Conservation (phyloP, 148 eudicot species). For the Rhododendron mucronatum region DNA sequence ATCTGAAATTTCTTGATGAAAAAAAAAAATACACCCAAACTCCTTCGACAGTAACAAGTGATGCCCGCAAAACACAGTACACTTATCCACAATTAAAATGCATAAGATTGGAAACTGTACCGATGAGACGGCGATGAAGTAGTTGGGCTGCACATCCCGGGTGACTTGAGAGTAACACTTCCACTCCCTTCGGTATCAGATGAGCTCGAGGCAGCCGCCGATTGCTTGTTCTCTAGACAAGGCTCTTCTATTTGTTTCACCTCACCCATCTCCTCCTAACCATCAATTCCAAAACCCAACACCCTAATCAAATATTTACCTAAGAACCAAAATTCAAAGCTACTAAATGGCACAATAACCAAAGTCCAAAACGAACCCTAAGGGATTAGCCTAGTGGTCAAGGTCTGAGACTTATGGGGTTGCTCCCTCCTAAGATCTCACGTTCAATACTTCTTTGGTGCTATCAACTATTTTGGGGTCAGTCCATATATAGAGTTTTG, state of each 20-base stretch:
- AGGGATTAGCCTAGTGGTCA: too few relatives aligned
- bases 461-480: too few relatives aligned
- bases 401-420: background rate
- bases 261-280: slow-evolving; percentile 45
- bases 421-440: background rate
- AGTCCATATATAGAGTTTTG: too few relatives aligned
- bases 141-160: slow-evolving; percentile 60
- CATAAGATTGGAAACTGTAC: slow-evolving; percentile 30
- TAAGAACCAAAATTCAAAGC: background rate
- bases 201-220: slow-evolving; percentile 67
- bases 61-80: background rate
- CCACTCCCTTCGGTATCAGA: slow-evolving; percentile 67
- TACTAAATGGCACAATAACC: background rate
- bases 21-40: background rate
- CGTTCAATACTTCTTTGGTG: background rate
- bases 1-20: background rate
- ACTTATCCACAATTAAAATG: background rate
- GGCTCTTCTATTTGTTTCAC: slow-evolving; percentile 40
- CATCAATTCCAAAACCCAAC: slow-evolving; percentile 22
- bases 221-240: slow-evolving; percentile 78
- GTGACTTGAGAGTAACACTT: slow-evolving; percentile 59
- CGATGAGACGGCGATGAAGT: slow-evolving; percentile 61
- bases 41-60: background rate
- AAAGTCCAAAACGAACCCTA: background rate
- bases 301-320: slow-evolving; percentile 17